Percentiles rank a stretch among this genome's conserved stretches.
These are phyloP conservation scores for Magnusiomyces clavatus DNA, from an alignment of 1,139 yeast species.

Conservation along the genomic window DNA sequence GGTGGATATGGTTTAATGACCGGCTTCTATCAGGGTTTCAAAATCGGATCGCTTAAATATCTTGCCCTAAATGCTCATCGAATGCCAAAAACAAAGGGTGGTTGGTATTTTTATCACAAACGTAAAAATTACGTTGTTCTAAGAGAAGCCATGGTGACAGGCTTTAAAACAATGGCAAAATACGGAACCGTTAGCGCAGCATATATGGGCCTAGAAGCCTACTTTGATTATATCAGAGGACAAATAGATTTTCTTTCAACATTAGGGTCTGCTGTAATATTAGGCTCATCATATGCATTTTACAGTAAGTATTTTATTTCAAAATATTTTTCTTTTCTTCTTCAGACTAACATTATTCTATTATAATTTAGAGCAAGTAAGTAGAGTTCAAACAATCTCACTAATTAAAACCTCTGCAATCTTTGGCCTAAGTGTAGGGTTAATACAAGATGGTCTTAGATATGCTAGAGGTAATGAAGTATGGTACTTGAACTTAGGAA, in stretches of 20 bases:
- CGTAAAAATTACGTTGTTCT: constrained; percentile 73
- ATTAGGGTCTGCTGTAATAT: constrained; percentile 43
- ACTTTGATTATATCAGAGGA: constrained; percentile 48
- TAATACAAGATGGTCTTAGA: constrained; percentile 57
- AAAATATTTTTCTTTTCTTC: neutral
- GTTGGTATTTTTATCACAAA: constrained; percentile 87
- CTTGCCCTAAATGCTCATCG: constrained; percentile 80
- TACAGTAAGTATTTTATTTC: constrained; percentile 26
- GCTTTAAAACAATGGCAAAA: constrained; percentile 40
- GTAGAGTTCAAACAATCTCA: constrained; percentile 38
- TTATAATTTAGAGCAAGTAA: constrained; percentile 28
- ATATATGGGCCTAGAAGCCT: constrained; percentile 56
- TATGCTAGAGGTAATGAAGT: constrained; percentile 51
- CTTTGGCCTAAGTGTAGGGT: constrained; percentile 54
- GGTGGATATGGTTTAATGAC: constrained; percentile 51
- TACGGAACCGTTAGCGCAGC: constrained; percentile 42
- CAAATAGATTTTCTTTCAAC: constrained; percentile 58
- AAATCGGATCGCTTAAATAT: constrained; percentile 49
- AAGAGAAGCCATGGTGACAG: constrained; percentile 43
- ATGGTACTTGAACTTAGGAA: constrained; percentile 43
- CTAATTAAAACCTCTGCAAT: constrained; percentile 46
- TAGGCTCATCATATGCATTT: constrained; percentile 48
- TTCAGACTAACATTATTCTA: neutral
- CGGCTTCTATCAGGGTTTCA: constrained; percentile 60
- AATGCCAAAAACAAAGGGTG: constrained; percentile 68